Conservation (phyloP, 805 yeast species). For the Lipomyces sp. region DNA sequence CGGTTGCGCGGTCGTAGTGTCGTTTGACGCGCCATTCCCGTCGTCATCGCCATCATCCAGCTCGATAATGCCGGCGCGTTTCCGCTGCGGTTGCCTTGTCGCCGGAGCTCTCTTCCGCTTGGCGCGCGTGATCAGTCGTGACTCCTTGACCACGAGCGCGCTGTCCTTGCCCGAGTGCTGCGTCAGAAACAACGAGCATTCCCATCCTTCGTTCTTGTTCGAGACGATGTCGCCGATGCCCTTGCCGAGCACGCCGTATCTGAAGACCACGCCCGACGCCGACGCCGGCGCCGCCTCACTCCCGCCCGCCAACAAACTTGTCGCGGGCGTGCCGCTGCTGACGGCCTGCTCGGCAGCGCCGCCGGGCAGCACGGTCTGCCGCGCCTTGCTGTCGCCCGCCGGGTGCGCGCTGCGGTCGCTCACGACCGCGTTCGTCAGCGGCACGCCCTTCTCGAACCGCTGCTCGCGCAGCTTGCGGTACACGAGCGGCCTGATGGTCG, state of each 20-base stretch:
- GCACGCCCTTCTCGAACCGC: neutral
- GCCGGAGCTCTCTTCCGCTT: neutral
- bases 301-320: too few species aligned
- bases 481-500: neutral
- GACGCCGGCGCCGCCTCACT: neutral
- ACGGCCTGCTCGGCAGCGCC: too few species aligned
- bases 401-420: neutral
- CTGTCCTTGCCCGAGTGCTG: neutral
- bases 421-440: neutral
- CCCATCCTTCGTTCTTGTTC: neutral
- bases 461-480: conserved; percentile 1
- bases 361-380: neutral
- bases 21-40: too few species aligned
- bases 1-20: too few species aligned
- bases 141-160: neutral
- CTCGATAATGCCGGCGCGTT: neutral
- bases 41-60: too few species aligned
- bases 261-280: neutral
- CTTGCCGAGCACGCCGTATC: neutral
- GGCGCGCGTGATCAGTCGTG: neutral
- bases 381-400: neutral
- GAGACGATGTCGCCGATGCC: neutral
- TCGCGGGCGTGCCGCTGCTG: neutral
- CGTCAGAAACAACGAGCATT: neutral
- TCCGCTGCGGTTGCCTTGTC: neutral